Evolutionary conservation across 305 asterid genomes (phyloP).

Genomic region (Ruellia speciosa): DNA sequence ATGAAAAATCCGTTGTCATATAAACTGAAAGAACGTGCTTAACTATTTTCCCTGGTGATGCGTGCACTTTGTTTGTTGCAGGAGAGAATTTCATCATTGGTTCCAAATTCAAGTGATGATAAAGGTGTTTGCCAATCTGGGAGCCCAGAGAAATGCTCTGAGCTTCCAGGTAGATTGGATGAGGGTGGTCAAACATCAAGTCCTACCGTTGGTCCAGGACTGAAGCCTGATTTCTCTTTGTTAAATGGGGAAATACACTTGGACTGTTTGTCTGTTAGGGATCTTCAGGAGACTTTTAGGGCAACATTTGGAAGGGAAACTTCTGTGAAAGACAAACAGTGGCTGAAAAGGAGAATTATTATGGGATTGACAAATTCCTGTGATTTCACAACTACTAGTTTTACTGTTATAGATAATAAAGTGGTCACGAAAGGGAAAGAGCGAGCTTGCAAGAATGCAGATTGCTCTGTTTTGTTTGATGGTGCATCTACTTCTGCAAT

Average conservation of each 20-base stretch:
- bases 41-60: no score
- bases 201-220: constrained; percentile 35
- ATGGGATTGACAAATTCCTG: constrained; percentile 91
- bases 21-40: background rate
- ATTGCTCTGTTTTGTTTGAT: constrained; percentile 32
- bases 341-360: constrained; percentile 90
- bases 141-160: constrained; percentile 31
- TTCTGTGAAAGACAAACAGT: constrained; percentile 85
- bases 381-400: constrained; percentile 67
- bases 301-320: constrained; percentile 96
- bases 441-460: constrained; percentile 31
- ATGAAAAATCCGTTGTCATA: background rate
- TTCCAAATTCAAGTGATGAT: constrained; percentile 29
- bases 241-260: constrained; percentile 79
- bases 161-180: constrained; percentile 29
- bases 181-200: constrained; percentile 34
- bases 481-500: constrained; percentile 34
- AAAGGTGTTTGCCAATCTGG: constrained; percentile 28
- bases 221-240: constrained; percentile 72
- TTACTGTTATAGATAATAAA: constrained; percentile 46
- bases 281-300: constrained; percentile 84
- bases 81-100: constrained; percentile 32
- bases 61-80: constrained; percentile 22
- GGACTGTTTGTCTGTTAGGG: constrained; percentile 68
- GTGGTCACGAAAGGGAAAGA: constrained; percentile 46